Evolutionary conservation across 2,329 filamentous ascomycete genomes (phyloP), one percentile per base, ranked within the genome.

Genomic region (Cercospora canescens): DNA sequence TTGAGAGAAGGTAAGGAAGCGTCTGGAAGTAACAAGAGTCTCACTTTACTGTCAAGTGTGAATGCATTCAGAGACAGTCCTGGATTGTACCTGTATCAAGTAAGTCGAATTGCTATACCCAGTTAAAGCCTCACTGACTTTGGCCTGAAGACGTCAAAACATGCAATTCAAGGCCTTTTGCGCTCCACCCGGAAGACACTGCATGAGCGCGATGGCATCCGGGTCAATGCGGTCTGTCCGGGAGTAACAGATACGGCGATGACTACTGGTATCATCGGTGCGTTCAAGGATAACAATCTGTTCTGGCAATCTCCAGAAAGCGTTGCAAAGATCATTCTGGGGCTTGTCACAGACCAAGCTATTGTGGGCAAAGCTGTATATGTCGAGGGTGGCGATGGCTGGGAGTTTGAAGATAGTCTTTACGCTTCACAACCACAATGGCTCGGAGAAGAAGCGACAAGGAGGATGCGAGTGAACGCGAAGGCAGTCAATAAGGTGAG

Each of bases 31-130:
- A 50, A 28, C 65, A 79, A 79, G 28, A 81, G 79, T 6, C 73
- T 83, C 55, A 77, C 78, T 0, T 74, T 84, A 4, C 75, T 83
- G 32, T 81, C 81, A 45, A 84, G 80, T 9, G 77, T 81, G 2
- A 82, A 83, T 1, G 83, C 82, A 7, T 84, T 85, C 70, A 82
- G 81, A 9, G 81, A 83, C 39, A 79, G 79, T 4, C 82, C 84
- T 0, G 81, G 82, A 0, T 72, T 85, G 1, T 81, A 81, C 57
- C 73, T 83, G 35, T 85, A 85, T 67, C 73, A 74, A 58, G 67
- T 64, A 61, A 30, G 28, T n/a, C 26, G 30, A 26, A 4, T 28
- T 34, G 6, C 16, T 8, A 16, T 24, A 9, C 2, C 14, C 1
- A 18, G n/a, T 9, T 3, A 8, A 16, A 4, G 7, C 24, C 2